These are phyloP conservation scores for Syzygium syzygioides DNA, from an alignment of 441 rosid species.

Conservation along the genomic window DNA sequence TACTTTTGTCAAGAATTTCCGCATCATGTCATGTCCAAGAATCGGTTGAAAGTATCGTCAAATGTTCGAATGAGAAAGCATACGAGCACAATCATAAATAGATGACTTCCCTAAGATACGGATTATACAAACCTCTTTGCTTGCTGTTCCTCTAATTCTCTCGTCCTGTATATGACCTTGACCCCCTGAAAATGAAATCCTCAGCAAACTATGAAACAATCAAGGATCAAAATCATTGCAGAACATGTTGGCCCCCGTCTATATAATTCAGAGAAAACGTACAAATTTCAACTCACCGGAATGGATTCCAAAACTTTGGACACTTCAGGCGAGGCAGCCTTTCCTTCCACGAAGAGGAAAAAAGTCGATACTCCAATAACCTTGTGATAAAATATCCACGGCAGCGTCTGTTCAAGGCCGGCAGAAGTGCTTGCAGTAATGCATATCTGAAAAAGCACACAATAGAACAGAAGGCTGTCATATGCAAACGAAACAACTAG, in stretches of 20 bases:
- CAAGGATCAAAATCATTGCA: not conserved
- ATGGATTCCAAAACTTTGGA: conserved; percentile 64
- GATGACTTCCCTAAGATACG: not conserved
- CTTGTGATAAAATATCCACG: conserved; percentile 86
- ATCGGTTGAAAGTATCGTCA: not conserved
- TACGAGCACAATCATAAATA: not conserved
- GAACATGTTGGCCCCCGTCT: not conserved
- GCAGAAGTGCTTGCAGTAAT: conserved; percentile 85
- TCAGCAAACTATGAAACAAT: not conserved
- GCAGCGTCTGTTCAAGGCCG: conserved; percentile 77
- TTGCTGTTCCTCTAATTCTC: conserved; percentile 78
- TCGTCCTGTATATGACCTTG: conserved; percentile 71
- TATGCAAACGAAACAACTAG: not conserved
- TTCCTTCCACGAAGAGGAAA: conserved; percentile 87
- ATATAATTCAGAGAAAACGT: not conserved
- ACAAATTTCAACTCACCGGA: conserved; percentile 35
- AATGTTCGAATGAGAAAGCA: not conserved
- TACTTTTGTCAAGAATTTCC: not conserved
- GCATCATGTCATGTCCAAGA: not conserved
- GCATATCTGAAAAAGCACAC: conserved; percentile 44
- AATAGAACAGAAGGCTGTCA: not conserved
- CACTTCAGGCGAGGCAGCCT: conserved; percentile 66
- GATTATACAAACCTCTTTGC: conserved; percentile 51
- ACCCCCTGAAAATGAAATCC: conserved; percentile 50
- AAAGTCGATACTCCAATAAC: conserved; percentile 79